Conservation (phyloP, 2,329 filamentous ascomycete genomes). For the Fusarium gaditjirri region DNA sequence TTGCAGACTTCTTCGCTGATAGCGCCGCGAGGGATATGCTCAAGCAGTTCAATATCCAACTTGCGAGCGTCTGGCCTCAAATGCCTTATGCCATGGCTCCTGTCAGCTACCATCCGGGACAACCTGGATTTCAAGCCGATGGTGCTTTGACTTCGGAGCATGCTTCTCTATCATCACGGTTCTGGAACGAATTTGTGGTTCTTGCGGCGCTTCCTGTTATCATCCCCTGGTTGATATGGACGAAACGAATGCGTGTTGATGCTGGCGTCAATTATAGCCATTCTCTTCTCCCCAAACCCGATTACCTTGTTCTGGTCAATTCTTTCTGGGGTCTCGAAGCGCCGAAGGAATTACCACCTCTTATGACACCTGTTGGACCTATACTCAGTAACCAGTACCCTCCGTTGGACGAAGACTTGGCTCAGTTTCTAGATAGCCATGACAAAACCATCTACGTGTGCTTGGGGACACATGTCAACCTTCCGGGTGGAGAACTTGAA, state of each 20-base stretch:
- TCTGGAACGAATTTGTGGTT: slow-evolving; percentile 51
- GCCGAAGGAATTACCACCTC: slow-evolving; percentile 55
- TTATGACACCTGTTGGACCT: slow-evolving; percentile 53
- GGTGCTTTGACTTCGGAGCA: slow-evolving; percentile 51
- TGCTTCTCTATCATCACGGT: slow-evolving; percentile 51
- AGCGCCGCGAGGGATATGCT: slow-evolving; percentile 54
- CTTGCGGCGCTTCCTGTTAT: slow-evolving; percentile 46
- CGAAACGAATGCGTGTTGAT: slow-evolving; percentile 47
- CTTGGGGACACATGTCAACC: slow-evolving; percentile 54
- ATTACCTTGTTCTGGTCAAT: slow-evolving; percentile 56
- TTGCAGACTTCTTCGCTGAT: slow-evolving; percentile 58
- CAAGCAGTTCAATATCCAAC: slow-evolving; percentile 50
- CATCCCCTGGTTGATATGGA: slow-evolving; percentile 46
- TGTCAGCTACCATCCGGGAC: slow-evolving; percentile 54
- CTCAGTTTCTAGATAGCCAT: slow-evolving; percentile 48
- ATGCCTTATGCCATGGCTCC: slow-evolving; percentile 54
- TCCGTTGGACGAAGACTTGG: slow-evolving; percentile 41
- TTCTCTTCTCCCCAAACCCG: slow-evolving; percentile 49
- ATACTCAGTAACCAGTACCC: slow-evolving; percentile 51
- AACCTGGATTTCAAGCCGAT: slow-evolving; percentile 55
- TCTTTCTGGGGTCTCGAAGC: slow-evolving; percentile 57
- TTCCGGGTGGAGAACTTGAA: slow-evolving; percentile 45
- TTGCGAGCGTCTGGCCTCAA: slow-evolving; percentile 54
- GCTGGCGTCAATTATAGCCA: slow-evolving; percentile 48
- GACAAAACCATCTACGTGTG: slow-evolving; percentile 53